Conservation (phyloP, 257 asterid species). For the Fraxinus pennsylvanica region DNA sequence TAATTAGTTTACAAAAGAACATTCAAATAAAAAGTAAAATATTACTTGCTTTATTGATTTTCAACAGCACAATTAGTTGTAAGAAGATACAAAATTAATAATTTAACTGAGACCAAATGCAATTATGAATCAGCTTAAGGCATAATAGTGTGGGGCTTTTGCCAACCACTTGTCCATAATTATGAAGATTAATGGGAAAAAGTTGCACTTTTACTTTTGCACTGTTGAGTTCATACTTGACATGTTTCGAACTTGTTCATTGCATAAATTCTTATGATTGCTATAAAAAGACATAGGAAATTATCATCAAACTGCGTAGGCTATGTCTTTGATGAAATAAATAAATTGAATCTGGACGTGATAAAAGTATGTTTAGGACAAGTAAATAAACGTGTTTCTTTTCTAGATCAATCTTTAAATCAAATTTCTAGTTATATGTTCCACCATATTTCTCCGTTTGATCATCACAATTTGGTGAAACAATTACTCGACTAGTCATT, state of each 20-base stretch:
- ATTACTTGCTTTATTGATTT: constrained; percentile 4
- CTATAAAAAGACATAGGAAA: neutral
- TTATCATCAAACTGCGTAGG: neutral
- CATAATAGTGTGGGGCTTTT: neutral
- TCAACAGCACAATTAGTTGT: neutral
- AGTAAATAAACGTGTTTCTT: too few species aligned
- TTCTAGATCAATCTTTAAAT: too few species aligned
- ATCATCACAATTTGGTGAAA: too few species aligned
- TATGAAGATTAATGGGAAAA: neutral
- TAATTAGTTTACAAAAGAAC: neutral
- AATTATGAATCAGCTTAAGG: neutral
- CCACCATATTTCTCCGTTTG: too few species aligned
- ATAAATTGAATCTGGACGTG: neutral
- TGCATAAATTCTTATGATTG: neutral
- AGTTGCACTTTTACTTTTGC: neutral
- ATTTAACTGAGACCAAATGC: constrained; percentile 2
- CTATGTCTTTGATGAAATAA: neutral
- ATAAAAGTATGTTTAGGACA: too few species aligned
- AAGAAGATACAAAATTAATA: neutral
- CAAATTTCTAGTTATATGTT: too few species aligned
- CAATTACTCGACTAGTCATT: too few species aligned
- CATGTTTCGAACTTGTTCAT: neutral
- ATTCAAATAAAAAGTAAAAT: neutral
- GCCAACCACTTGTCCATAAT: neutral
- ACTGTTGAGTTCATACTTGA: neutral